These are phyloP conservation scores for Malassezia slooffiae DNA, from an alignment of 1,284 basidiomycete species.

Conservation along the genomic window DNA sequence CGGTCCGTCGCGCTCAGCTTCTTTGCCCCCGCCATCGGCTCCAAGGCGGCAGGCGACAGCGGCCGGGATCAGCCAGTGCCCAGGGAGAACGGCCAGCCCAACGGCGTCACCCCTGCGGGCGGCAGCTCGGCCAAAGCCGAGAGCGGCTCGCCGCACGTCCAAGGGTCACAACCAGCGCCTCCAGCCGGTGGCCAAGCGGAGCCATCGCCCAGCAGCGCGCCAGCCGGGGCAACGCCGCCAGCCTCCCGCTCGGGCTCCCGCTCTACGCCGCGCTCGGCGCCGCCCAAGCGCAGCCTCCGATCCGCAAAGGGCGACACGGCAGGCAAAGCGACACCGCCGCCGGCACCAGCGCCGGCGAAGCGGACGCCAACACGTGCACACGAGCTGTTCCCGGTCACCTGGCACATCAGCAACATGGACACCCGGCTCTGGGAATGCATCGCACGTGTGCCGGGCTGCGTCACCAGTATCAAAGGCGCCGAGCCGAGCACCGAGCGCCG, in stretches of 20 bases:
- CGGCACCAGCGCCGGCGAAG: not conserved
- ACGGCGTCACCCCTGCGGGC: too few relatives aligned
- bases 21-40: constrained; percentile 31
- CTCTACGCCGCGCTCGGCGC: not conserved
- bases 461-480: constrained; percentile 16
- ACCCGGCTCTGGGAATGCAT: constrained; percentile 38
- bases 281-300: not conserved
- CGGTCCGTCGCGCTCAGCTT: constrained; percentile 29
- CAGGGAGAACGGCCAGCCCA: constrained; percentile 17
- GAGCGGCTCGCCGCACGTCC: too few relatives aligned
- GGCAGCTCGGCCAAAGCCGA: too few relatives aligned
- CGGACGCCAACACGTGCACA: constrained; percentile 13
- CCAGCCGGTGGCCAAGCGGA: too few relatives aligned
- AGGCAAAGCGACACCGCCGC: constrained; percentile 12
- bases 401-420: constrained; percentile 22
- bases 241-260: too few relatives aligned
- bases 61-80: constrained; percentile 23
- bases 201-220: too few relatives aligned
- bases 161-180: too few relatives aligned
- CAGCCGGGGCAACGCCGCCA: too few relatives aligned
- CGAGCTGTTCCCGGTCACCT: constrained; percentile 29
- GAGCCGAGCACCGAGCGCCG: not conserved
- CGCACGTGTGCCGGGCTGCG: constrained; percentile 30
- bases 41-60: constrained; percentile 30
- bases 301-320: constrained; percentile 11